Conservation (phyloP, 176 grass and related monocot species). For the Oryza nivara region DNA sequence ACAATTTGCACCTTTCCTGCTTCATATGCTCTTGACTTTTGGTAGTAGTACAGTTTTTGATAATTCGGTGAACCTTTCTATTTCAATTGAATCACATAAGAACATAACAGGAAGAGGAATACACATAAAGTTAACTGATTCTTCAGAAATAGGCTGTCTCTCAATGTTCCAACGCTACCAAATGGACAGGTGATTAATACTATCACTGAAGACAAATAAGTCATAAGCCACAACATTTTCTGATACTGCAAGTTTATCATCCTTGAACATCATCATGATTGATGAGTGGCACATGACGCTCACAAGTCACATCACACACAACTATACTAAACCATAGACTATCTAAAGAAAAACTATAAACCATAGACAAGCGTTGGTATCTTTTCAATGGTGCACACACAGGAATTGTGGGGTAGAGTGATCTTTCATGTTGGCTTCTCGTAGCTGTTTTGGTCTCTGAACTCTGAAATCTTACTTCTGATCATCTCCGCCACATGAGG, state of each 20-base stretch:
- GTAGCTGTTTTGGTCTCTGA: slow-evolving; percentile 92
- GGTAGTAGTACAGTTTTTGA: not conserved
- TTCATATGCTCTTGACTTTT: not conserved
- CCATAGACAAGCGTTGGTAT: not conserved
- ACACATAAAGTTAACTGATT: not conserved
- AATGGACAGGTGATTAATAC: not conserved
- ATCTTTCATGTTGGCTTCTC: slow-evolving; percentile 70
- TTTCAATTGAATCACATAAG: not conserved
- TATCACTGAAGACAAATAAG: not conserved
- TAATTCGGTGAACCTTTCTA: not conserved
- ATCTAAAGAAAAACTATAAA: not conserved
- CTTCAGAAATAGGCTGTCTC: not conserved
- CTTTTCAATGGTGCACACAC: not conserved
- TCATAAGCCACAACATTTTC: not conserved
- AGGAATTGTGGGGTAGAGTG: not conserved
- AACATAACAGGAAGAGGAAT: too few relatives aligned
- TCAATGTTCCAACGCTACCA: not conserved
- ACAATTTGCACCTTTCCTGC: not conserved
- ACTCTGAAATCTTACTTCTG: slow-evolving; percentile 75
- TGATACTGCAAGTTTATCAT: not conserved
- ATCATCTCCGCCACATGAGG: slow-evolving; percentile 70
- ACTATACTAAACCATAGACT: not conserved
- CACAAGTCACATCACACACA: not conserved
- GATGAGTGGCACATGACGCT: not conserved
- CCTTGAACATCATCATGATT: not conserved